Percentiles rank a stretch among this genome's conserved stretches.
These are phyloP conservation scores for Suillus alpinus DNA, from an alignment of 768 basidiomycete genomes.

Conservation along the genomic window DNA sequence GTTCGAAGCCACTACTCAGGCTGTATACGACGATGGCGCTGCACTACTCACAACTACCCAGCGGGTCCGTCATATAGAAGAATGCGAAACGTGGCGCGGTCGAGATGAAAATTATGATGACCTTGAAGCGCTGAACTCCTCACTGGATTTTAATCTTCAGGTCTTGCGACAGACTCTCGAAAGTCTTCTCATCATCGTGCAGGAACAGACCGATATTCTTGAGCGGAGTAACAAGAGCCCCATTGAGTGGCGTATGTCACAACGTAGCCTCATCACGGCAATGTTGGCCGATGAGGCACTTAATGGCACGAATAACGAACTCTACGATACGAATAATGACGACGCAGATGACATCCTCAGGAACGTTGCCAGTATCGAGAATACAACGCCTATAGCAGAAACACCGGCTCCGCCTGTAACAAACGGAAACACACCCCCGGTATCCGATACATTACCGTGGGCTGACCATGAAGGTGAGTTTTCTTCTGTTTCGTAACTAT, in stretches of 20 bases:
- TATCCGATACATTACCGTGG: background rate
- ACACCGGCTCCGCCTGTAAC: conserved; percentile 13
- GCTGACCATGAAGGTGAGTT: conserved; percentile 18
- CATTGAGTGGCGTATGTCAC: conserved; percentile 46
- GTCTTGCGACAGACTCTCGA: conserved; percentile 38
- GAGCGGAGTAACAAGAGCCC: conserved; percentile 38
- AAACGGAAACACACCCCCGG: conserved; percentile 8
- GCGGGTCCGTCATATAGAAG: conserved; percentile 24
- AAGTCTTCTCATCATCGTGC: conserved; percentile 33
- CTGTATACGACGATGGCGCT: conserved; percentile 48
- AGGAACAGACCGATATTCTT: conserved; percentile 39
- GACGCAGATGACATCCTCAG: conserved; percentile 12
- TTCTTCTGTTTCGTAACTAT: background rate
- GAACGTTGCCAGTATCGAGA: conserved; percentile 11
- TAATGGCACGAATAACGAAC: conserved; percentile 10
- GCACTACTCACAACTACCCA: conserved; percentile 41
- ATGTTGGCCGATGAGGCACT: conserved; percentile 22
- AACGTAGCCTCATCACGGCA: conserved; percentile 33
- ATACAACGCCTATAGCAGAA: background rate
- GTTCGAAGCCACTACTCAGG: conserved; percentile 47
- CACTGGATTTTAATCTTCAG: conserved; percentile 34
- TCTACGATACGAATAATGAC: conserved; percentile 9
- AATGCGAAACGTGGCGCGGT: conserved; percentile 22
- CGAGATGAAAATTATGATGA: conserved; percentile 24
- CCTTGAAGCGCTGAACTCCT: conserved; percentile 27